Conservation (phyloP, 441 rosid genomes). For the Erodium trifolium region DNA sequence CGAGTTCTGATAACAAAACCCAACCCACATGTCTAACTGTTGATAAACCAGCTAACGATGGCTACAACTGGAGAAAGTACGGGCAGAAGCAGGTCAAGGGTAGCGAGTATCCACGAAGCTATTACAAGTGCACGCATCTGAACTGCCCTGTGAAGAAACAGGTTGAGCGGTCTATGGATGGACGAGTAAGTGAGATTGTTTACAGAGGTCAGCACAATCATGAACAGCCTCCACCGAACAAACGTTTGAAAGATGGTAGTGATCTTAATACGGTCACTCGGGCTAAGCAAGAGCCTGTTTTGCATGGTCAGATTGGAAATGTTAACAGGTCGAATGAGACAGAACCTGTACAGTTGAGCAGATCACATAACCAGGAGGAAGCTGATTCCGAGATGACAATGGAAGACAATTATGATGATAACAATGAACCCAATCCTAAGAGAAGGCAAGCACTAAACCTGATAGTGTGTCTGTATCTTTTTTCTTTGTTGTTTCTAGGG, state of each 20-base stretch:
- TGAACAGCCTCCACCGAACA: conserved; percentile 85
- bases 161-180: conserved; percentile 82
- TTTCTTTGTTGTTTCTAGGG: too few species aligned
- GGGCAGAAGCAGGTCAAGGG: conserved; percentile 97
- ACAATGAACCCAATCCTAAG: conserved; percentile 57
- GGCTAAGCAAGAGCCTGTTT: conserved; percentile 44
- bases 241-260: conserved; percentile 48
- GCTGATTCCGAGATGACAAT: conserved; percentile 29
- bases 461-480: conserved; percentile 2
- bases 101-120: conserved; percentile 77
- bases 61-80: conserved; percentile 94
- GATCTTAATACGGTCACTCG: conserved; percentile 33
- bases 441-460: conserved; percentile 43
- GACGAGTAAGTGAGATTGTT: conserved; percentile 74
- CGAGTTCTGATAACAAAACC: conserved; percentile 42
- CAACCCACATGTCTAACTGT: conserved; percentile 30
- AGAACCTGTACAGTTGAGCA: conserved; percentile 47
- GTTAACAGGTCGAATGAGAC: not conserved
- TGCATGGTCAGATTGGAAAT: conserved; percentile 27
- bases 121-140: conserved; percentile 39
- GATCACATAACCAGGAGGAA: conserved; percentile 42
- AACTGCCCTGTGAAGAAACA: conserved; percentile 91
- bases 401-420: conserved; percentile 49
- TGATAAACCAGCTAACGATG: conserved; percentile 52
- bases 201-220: conserved; percentile 94